phyloP scores from a whole-genome alignment of 345 rosid genomes.

The Luvunga scandens region DNA sequence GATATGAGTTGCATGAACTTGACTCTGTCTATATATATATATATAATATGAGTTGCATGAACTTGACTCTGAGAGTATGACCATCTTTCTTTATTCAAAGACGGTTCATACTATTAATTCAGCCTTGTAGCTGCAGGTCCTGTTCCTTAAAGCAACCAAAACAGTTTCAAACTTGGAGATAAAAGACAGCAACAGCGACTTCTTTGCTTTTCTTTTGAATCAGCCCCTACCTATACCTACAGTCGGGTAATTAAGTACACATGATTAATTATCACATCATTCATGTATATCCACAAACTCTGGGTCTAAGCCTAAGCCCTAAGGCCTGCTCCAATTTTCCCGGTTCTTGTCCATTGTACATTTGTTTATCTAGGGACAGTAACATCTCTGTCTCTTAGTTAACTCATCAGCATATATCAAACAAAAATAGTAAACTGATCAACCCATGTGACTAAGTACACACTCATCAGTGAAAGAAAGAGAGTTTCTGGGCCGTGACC shows the following conservation, averaged over 20 bases:
- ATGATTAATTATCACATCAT: neutral
- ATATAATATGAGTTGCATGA: neutral
- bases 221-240: neutral
- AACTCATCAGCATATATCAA: no score
- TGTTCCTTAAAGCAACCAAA: conserved; percentile 3
- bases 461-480: no score
- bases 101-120: neutral
- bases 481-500: neutral
- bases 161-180: neutral
- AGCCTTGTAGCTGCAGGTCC: neutral
- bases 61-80: neutral
- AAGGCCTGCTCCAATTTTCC: no score
- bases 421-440: no score
- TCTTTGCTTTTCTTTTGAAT: neutral
- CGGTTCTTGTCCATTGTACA: no score
- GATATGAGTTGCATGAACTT: no score
- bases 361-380: no score
- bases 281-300: neutral
- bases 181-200: neutral
- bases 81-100: neutral
- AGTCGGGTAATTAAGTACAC: no score
- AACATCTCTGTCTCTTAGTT: no score
- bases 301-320: no score
- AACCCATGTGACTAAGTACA: neutral
- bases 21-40: no score